Conservation (phyloP, 257 asterid species). For the Henckelia pumila region DNA sequence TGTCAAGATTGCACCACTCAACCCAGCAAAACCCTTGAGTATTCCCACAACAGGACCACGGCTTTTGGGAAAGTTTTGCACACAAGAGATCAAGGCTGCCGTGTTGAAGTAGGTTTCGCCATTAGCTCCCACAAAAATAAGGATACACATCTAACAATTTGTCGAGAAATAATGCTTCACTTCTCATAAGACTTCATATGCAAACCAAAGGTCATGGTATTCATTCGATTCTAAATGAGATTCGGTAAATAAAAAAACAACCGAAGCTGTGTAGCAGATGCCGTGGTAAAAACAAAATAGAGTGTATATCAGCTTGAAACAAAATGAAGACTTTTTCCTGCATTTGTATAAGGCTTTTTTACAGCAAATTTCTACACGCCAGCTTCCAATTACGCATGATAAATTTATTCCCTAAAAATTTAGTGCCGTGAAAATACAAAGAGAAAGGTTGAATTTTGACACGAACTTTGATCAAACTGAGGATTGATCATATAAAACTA, state of each 20-base stretch:
- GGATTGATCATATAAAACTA: slow-evolving; percentile 1
- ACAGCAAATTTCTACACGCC: slow-evolving; percentile 28
- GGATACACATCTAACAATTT: slow-evolving; percentile 51
- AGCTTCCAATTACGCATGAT: too few relatives aligned
- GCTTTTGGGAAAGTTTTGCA: slow-evolving; percentile 61
- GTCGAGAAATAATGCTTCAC: too few relatives aligned
- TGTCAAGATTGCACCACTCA: slow-evolving; percentile 60
- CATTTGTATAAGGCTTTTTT: slow-evolving; percentile 55
- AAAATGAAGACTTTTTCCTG: slow-evolving; percentile 51
- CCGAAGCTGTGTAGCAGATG: too few relatives aligned
- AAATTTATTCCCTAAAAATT: too few relatives aligned
- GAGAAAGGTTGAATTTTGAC: slow-evolving; percentile 2
- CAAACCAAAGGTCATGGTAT: too few relatives aligned
- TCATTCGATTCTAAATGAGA: too few relatives aligned
- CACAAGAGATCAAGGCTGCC: slow-evolving; percentile 57
- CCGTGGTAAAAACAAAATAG: too few relatives aligned
- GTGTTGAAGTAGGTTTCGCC: too few relatives aligned
- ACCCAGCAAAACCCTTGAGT: slow-evolving; percentile 66
- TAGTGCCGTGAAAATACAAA: background rate
- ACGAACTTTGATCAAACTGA: background rate
- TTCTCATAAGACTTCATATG: too few relatives aligned
- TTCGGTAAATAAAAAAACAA: too few relatives aligned
- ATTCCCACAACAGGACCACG: slow-evolving; percentile 74
- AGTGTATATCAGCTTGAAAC: too few relatives aligned
- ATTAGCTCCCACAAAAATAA: slow-evolving; percentile 60